These are phyloP conservation scores for Fraxinus paxiana DNA, from an alignment of 305 asterid genomes.

Conservation along the genomic window DNA sequence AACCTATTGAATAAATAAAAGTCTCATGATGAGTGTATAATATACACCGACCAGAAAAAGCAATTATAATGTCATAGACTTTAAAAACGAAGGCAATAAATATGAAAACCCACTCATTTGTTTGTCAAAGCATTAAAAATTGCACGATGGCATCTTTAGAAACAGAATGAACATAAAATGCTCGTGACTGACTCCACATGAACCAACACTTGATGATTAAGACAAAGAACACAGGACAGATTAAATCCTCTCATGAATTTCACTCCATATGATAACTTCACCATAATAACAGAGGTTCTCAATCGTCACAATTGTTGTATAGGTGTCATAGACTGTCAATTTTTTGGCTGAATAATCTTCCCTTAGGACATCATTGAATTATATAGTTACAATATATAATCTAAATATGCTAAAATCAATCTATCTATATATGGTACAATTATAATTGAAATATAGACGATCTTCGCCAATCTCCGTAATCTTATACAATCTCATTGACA, in stretches of 20 bases:
- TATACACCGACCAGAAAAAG: slow-evolving; percentile 13
- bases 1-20: slow-evolving; percentile 45
- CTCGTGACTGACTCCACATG: slow-evolving; percentile 1
- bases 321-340: not conserved
- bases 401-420: not conserved
- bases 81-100: slow-evolving; percentile 1
- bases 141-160: not conserved
- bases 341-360: not conserved
- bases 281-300: not conserved
- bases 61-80: slow-evolving; percentile 1
- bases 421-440: not conserved
- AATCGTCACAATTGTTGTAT: not conserved
- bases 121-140: not conserved
- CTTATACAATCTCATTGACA: not conserved
- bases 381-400: too few species aligned
- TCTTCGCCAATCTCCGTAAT: not conserved
- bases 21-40: slow-evolving; percentile 2
- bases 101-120: not conserved
- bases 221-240: not conserved
- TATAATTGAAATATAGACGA: not conserved
- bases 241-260: slow-evolving; percentile 7
- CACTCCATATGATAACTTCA: slow-evolving; percentile 11
- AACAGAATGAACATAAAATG: not conserved
- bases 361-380: not conserved
- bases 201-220: slow-evolving; percentile 10